Evolutionary conservation across 257 asterid species (phyloP), one percentile per base, ranked within the genome.

Genomic region (Misopates orontium): DNA sequence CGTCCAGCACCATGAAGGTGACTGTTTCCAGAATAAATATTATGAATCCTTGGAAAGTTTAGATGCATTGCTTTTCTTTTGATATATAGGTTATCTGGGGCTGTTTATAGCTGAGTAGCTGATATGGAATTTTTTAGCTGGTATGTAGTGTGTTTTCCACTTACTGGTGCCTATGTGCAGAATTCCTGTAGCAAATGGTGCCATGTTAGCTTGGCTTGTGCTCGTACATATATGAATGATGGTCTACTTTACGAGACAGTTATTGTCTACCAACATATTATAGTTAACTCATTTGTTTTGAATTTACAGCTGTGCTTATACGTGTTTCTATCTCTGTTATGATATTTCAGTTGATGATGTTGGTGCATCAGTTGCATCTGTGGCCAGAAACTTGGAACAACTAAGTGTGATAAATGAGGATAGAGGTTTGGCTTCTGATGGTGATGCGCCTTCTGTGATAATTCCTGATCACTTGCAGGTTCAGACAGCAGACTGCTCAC

Each of bases 381-480:
- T 84, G 60, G 49, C 95, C 73, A 77, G 83, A 73, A 81, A 86
- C 82, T 21, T 94, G 84, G 87, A 94, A 64, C 84, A 90, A 62
- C 71, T 90, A 25, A 82, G 66, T 68, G 67, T 86, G 66, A 77
- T 83, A 24, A 70, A 79, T 48, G 90, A 79, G 52, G 94, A 90
- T 47, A 47, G 77, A 32, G 82, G 60, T 41, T 70, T 80, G 56
- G 77, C 83, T 31, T 72, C 78, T 41, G 93, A 85, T 65, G 88
- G 66, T n/a, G 77, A 76, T 75, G 84, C 79, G 11, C 88, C 95
- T 70, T 78, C 96, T 76, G 95, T 88, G 45, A 85, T 88, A 40
- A 94, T 94, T 59, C 96, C 99, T 62, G 90, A 85, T 68, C 96
- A 88, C 76, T 79, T 94, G 72, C 96, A 88, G 77, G 95, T 84